Evolutionary conservation across 371 early-diverging fungal genomes (phyloP).

Genomic region (Apophysomyces variabilis): DNA sequence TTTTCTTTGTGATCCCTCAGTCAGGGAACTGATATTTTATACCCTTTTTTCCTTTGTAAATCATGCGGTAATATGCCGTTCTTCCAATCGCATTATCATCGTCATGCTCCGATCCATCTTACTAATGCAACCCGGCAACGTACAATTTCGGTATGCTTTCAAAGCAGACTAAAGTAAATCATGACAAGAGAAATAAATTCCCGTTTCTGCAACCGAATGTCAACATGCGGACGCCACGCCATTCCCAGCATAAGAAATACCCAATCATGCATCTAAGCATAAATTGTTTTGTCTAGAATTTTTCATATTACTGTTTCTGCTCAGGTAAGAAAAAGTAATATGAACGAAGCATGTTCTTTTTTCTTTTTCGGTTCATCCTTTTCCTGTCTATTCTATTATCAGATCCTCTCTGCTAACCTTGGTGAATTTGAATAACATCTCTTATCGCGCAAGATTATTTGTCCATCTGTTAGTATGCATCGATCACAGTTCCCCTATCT

Average conservation of each 20-base stretch:
- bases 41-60: conserved; percentile 6
- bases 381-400: neutral
- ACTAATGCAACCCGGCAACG: conserved; percentile 7
- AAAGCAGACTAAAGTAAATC: conserved; percentile 11
- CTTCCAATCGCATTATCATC: neutral
- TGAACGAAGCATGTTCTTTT: neutral
- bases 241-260: conserved; percentile 10
- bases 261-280: conserved; percentile 5
- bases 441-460: too few relatives aligned
- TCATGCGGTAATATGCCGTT: conserved; percentile 2
- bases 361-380: neutral
- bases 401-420: too few relatives aligned
- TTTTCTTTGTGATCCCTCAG: neutral
- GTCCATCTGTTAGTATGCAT: too few relatives aligned
- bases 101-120: conserved; percentile 7
- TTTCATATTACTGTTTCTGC: neutral
- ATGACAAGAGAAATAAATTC: conserved; percentile 10
- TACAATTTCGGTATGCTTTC: conserved; percentile 9
- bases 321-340: neutral
- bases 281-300: neutral
- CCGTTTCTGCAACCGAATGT: conserved; percentile 12
- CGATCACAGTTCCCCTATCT: too few relatives aligned
- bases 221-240: conserved; percentile 13
- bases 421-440: too few relatives aligned
- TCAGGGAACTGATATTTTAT: neutral